Percentiles rank a stretch among this genome's conserved stretches.
phyloP scores from a whole-genome alignment of 2,329 filamentous ascomycete genomes.

The Blastomyces emzantsi region DNA sequence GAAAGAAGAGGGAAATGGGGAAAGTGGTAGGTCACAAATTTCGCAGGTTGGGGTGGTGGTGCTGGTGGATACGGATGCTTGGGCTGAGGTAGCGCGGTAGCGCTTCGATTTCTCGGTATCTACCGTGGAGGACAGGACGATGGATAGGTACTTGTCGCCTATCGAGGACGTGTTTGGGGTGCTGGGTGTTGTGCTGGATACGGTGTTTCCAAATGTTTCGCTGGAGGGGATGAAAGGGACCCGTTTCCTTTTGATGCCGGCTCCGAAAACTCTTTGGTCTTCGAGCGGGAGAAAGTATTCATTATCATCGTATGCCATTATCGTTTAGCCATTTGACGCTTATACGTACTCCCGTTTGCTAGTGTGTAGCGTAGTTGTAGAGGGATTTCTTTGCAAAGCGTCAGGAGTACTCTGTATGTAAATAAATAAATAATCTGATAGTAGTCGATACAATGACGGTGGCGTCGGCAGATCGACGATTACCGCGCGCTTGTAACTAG shows the following conservation, averaged over 20 bases:
- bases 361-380: not conserved
- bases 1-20: slow-evolving; percentile 18
- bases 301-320: slow-evolving; percentile 39
- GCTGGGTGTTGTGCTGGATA: slow-evolving; percentile 20
- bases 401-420: not conserved
- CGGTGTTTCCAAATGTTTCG: slow-evolving; percentile 28
- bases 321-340: not conserved
- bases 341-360: not conserved
- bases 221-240: slow-evolving; percentile 52
- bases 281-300: slow-evolving; percentile 50
- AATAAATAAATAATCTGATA: too few relatives aligned
- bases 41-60: slow-evolving; percentile 38
- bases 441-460: not conserved
- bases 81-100: not conserved
- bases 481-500: not conserved
- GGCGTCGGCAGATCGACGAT: slow-evolving; percentile 4
- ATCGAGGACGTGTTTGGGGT: slow-evolving; percentile 23
- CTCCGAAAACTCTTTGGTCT: slow-evolving; percentile 52
- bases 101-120: not conserved
- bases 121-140: slow-evolving; percentile 31
- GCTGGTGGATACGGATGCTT: not conserved
- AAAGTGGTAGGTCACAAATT: slow-evolving; percentile 52
- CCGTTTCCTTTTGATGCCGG: slow-evolving; percentile 53
- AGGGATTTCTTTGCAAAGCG: not conserved
- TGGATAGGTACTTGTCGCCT: slow-evolving; percentile 39